phyloP scores from a whole-genome alignment of 2,329 filamentous ascomycete genomes.

The Akanthomyces uredinophilus region DNA sequence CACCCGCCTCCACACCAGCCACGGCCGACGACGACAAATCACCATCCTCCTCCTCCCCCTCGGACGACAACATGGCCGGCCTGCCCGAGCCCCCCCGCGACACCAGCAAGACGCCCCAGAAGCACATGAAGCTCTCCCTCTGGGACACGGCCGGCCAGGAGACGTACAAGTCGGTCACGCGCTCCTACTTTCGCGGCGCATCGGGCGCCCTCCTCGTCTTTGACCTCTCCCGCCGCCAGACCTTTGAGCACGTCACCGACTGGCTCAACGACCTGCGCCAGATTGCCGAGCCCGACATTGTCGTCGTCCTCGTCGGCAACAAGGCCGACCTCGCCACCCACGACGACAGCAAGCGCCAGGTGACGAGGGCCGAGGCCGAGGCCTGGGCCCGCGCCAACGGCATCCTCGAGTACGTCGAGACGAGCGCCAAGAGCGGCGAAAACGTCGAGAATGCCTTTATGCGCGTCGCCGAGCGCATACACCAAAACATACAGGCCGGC shows the following conservation, averaged over 20 bases:
- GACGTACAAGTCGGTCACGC: slow-evolving; percentile 93
- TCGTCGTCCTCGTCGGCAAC: slow-evolving; percentile 92
- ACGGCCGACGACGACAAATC: slow-evolving; percentile 13
- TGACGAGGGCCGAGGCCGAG: slow-evolving; percentile 76
- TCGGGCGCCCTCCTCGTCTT: slow-evolving; percentile 78
- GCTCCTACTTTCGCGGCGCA: slow-evolving; percentile 84
- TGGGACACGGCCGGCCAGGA: slow-evolving; percentile 98
- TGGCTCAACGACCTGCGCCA: slow-evolving; percentile 93
- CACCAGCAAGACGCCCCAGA: slow-evolving; percentile 42
- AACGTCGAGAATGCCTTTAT: slow-evolving; percentile 91
- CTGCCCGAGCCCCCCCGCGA: slow-evolving; percentile 50
- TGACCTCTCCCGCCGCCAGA: slow-evolving; percentile 80
- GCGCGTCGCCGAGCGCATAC: slow-evolving; percentile 90
- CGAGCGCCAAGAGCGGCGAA: slow-evolving; percentile 90
- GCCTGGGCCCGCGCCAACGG: slow-evolving; percentile 84
- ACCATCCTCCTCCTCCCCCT: slow-evolving; percentile 14
- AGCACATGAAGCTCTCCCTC: slow-evolving; percentile 86
- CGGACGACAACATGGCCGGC: slow-evolving; percentile 25
- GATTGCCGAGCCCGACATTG: slow-evolving; percentile 92
- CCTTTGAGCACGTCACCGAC: slow-evolving; percentile 81
- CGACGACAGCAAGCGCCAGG: slow-evolving; percentile 58
- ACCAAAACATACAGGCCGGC: slow-evolving; percentile 92
- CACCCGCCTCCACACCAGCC: slow-evolving; percentile 22
- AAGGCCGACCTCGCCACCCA: slow-evolving; percentile 78
- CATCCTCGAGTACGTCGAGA: slow-evolving; percentile 91